Evolutionary conservation across 768 basidiomycete genomes (phyloP).

Genomic region (Suillus luteus): DNA sequence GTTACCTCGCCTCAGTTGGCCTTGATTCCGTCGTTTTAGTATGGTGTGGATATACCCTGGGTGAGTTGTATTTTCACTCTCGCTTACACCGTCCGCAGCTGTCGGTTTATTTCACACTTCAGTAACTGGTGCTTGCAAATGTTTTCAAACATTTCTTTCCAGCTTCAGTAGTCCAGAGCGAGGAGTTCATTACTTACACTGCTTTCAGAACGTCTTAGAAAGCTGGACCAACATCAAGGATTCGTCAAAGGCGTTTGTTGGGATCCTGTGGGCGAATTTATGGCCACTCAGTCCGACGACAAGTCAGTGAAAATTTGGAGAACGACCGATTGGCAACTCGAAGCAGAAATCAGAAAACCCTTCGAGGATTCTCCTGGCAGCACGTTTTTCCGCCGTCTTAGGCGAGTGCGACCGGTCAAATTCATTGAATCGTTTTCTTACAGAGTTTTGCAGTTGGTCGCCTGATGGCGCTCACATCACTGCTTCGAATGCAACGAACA

Average conservation of each 20-base stretch:
- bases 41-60: slow-evolving; percentile 92
- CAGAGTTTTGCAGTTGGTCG: slow-evolving; percentile 74
- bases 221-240: slow-evolving; percentile 87
- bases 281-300: slow-evolving; percentile 98
- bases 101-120: neutral
- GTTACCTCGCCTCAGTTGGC: slow-evolving; percentile 91
- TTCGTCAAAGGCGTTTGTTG: slow-evolving; percentile 99
- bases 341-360: slow-evolving; percentile 83
- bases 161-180: neutral
- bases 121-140: neutral
- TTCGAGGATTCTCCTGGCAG: slow-evolving; percentile 94
- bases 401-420: slow-evolving; percentile 44
- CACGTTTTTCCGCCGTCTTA: slow-evolving; percentile 90
- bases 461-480: slow-evolving; percentile 99
- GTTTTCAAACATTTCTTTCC: neutral
- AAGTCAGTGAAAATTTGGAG: slow-evolving; percentile 96
- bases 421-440: neutral
- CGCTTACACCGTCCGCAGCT: neutral
- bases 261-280: slow-evolving; percentile 97
- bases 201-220: slow-evolving; percentile 70
- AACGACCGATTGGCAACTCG: slow-evolving; percentile 87
- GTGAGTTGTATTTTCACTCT: slow-evolving; percentile 42
- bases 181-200: neutral
- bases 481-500: slow-evolving; percentile 96
- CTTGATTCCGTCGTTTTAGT: slow-evolving; percentile 89